Base-by-base conservation (phyloP, 2,329 filamentous ascomycete species). In the Fusarium newnesense region DNA sequence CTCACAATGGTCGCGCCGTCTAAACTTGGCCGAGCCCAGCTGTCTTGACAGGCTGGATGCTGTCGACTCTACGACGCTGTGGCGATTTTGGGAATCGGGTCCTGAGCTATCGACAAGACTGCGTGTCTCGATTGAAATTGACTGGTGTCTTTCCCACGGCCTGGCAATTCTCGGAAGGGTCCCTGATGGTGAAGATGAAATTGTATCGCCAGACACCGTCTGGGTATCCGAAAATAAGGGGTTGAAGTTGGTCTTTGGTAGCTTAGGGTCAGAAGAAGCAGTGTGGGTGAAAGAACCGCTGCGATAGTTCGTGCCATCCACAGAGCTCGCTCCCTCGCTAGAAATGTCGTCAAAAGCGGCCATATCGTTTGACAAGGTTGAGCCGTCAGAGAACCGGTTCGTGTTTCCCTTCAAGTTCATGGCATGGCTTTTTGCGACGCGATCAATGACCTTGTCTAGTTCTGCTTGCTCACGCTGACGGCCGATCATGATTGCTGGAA, bases 401-500 rank as follows among this genome's bases (percentile, higher is more conserved):
- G 81, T 70, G 15, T 81, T 80, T 19, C 83, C 82, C 47, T 82
- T 85, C 53, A 84, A 82, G 56, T 80, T 83, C 49, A 87, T 78
- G 13, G 85, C 79, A 65, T 95, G 93, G 39, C 87, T 91, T 78
- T 87, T 90, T 26, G 93, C 89, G 54, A 95, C 92, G 52, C 90
- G 91, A 72, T 97, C 92, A 56, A 98, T 94, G 40, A 96, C 88
- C 73, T 87, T 88, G 43, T 95, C 83, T 13, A 98, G 89, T 42
- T 89, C 88, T 52, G 91, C 86, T 46, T 90, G 90, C 79, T 97
- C 94, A 69, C 89, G 86, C 36, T 92, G 87, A 40, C 95, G 90
- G 7, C 96, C 96, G 73, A 97, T 93, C 87, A 97, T 94, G 65
- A 87, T 87, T 1, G 90, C 89, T 1, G 96, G 96, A 26, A 98